phyloP scores from a whole-genome alignment of 768 basidiomycete species.

The Suillus fuscotomentosus region DNA sequence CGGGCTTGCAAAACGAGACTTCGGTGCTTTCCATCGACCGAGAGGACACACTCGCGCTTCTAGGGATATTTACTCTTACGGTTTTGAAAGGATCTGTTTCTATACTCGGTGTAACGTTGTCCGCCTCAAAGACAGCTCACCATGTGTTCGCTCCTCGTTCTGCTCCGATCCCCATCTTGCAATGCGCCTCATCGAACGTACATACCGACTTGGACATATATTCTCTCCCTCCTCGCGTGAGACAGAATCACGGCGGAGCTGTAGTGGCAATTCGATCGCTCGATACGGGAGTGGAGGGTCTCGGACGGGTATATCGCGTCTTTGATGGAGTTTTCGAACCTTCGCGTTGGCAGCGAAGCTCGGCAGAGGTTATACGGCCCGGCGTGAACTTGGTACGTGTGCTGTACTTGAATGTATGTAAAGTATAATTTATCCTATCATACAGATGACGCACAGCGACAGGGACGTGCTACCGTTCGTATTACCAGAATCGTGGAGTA shows the following conservation, averaged over 20 bases:
- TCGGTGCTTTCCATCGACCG: neutral
- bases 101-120: constrained; percentile 54
- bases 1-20: neutral
- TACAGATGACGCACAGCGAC: constrained; percentile 24
- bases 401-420: constrained; percentile 45
- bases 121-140: constrained; percentile 40
- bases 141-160: constrained; percentile 75
- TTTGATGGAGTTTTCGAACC: constrained; percentile 65
- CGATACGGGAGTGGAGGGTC: constrained; percentile 60
- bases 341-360: constrained; percentile 40
- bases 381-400: constrained; percentile 43
- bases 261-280: constrained; percentile 59
- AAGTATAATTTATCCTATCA: constrained; percentile 12
- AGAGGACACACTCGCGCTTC: constrained; percentile 44
- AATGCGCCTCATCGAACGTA: constrained; percentile 23
- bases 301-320: constrained; percentile 60
- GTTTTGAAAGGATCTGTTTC: constrained; percentile 62
- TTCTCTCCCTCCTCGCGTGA: constrained; percentile 10
- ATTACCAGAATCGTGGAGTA: constrained; percentile 37
- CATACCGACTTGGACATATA: constrained; percentile 1
- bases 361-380: constrained; percentile 12
- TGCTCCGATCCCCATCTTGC: constrained; percentile 67
- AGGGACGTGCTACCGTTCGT: constrained; percentile 33
- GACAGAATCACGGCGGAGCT: constrained; percentile 24
- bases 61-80: constrained; percentile 62